Evolutionary conservation across 2,329 filamentous ascomycete genomes (phyloP).

Genomic region (Lecanicillium sp.): DNA sequence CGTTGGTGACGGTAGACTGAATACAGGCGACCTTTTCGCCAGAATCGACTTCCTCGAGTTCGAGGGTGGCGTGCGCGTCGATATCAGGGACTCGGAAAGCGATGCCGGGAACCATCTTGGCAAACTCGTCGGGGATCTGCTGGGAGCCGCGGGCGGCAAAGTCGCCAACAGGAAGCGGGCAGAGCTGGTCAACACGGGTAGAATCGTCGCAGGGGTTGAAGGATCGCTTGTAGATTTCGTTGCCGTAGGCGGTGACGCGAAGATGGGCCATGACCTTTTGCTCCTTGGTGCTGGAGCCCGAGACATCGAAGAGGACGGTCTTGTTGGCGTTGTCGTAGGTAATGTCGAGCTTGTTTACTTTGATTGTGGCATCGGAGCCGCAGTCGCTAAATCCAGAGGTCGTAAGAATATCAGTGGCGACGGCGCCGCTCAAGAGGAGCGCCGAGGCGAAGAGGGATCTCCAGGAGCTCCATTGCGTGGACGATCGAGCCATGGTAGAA

Average conservation of each 20-base stretch:
- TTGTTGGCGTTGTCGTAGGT: conserved; percentile 71
- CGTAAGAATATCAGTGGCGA: conserved; percentile 66
- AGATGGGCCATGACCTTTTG: conserved; percentile 78
- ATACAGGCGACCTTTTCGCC: conserved; percentile 72
- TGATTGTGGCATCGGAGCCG: conserved; percentile 46
- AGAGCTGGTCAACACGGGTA: conserved; percentile 67
- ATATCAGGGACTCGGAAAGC: conserved; percentile 90
- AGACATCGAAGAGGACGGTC: conserved; percentile 71
- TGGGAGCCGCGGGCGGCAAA: conserved; percentile 71
- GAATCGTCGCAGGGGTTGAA: conserved; percentile 75
- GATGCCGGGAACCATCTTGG: conserved; percentile 74
- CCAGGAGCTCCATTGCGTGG: conserved; percentile 26
- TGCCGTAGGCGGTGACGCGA: conserved; percentile 77
- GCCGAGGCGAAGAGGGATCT: conserved; percentile 29
- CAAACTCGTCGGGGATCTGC: conserved; percentile 63
- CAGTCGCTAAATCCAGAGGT: conserved; percentile 79
- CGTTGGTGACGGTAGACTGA: conserved; percentile 74
- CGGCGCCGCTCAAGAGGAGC: conserved; percentile 39
- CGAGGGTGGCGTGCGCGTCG: conserved; percentile 73
- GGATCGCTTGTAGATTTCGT: conserved; percentile 66
- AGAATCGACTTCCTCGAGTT: conserved; percentile 58
- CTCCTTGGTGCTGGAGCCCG: conserved; percentile 63
- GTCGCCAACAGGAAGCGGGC: conserved; percentile 71
- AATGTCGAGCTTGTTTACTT: conserved; percentile 69
- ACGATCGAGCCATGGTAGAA: conserved; percentile 27